Evolutionary conservation across 352 stramenopile genomes (phyloP).

Genomic region (Stramenopiles sp.): DNA sequence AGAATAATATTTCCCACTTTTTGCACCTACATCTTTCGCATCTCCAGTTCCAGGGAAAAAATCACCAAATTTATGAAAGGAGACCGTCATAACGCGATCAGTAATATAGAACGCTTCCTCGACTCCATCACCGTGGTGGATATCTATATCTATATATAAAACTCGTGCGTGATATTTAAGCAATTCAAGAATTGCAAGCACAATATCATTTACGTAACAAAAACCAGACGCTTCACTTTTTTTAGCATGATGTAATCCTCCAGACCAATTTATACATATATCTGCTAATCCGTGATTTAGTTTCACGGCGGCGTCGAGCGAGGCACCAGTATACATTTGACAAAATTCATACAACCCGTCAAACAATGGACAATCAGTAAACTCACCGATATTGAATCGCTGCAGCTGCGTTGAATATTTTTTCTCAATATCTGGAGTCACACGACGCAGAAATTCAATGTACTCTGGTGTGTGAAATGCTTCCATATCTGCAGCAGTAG

Average conservation of each 20-base stretch:
- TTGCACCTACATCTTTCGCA: slow-evolving; percentile 56
- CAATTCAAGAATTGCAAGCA: slow-evolving; percentile 86
- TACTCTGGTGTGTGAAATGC: slow-evolving; percentile 88
- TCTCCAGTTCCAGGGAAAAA: slow-evolving; percentile 92
- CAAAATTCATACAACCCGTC: slow-evolving; percentile 95
- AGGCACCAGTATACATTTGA: slow-evolving; percentile 74
- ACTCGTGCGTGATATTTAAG: slow-evolving; percentile 86
- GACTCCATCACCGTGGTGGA: slow-evolving; percentile 89
- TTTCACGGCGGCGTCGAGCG: slow-evolving; percentile 73
- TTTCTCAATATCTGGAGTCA: slow-evolving; percentile 69
- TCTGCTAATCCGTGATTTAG: slow-evolving; percentile 75
- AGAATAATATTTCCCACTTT: slow-evolving; percentile 51
- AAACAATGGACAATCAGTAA: slow-evolving; percentile 91
- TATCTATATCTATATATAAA: slow-evolving; percentile 97
- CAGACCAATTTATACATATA: slow-evolving; percentile 89
- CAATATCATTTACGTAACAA: slow-evolving; percentile 94
- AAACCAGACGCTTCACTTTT: slow-evolving; percentile 74
- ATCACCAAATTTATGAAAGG: slow-evolving; percentile 86
- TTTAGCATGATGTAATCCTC: slow-evolving; percentile 88
- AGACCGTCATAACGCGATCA: slow-evolving; percentile 92
- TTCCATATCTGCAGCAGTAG: slow-evolving; percentile 54
- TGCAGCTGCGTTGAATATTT: slow-evolving; percentile 18
- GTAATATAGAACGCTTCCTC: slow-evolving; percentile 85
- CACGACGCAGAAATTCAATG: slow-evolving; percentile 73
- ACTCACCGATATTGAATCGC: slow-evolving; percentile 64